Conservation (phyloP, 2,329 filamentous ascomycete species). For the Aschersonia sp. region DNA sequence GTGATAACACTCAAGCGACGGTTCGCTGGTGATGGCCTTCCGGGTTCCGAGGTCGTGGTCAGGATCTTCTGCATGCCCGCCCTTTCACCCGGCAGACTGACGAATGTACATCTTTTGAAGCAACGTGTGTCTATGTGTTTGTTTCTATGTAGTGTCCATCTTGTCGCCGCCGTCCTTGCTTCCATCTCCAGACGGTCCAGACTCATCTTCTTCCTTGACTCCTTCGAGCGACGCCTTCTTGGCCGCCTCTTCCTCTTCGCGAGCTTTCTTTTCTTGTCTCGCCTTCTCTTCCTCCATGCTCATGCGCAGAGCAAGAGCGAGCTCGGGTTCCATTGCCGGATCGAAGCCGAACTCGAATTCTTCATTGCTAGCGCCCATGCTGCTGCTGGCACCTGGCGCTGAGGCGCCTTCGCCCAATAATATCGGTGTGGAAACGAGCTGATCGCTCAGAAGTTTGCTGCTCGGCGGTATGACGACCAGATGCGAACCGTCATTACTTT, state of each 20-base stretch:
- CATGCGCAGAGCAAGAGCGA: constrained; percentile 90
- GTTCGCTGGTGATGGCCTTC: too few species aligned
- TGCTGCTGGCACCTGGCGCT: constrained; percentile 27
- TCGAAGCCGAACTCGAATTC: constrained; percentile 72
- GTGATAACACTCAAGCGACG: too few species aligned
- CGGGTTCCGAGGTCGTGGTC: too few species aligned
- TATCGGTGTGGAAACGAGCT: constrained; percentile 79
- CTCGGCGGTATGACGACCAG: constrained; percentile 83
- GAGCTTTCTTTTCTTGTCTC: constrained; percentile 72
- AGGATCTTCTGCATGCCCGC: too few species aligned
- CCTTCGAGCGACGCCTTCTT: constrained; percentile 65
- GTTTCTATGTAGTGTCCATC: constrained; percentile 67
- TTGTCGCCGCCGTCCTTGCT: constrained; percentile 43
- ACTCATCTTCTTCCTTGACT: constrained; percentile 68
- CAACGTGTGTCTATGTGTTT: constrained; percentile 8
- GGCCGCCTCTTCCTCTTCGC: constrained; percentile 57
- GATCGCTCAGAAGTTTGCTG: constrained; percentile 82
- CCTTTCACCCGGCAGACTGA: too few species aligned
- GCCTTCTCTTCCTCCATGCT: constrained; percentile 97
- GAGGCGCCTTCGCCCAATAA: constrained; percentile 65
- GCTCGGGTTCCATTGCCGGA: constrained; percentile 79
- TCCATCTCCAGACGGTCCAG: constrained; percentile 31
- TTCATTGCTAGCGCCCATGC: constrained; percentile 45
- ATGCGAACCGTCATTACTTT: constrained; percentile 80
- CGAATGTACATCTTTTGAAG: too few species aligned